A percentile compares a stretch with the other conserved stretches of the same genome.
Conservation (phyloP, 1,284 basidiomycete species). For the Apiotrichum mycotoxinovorans region DNA sequence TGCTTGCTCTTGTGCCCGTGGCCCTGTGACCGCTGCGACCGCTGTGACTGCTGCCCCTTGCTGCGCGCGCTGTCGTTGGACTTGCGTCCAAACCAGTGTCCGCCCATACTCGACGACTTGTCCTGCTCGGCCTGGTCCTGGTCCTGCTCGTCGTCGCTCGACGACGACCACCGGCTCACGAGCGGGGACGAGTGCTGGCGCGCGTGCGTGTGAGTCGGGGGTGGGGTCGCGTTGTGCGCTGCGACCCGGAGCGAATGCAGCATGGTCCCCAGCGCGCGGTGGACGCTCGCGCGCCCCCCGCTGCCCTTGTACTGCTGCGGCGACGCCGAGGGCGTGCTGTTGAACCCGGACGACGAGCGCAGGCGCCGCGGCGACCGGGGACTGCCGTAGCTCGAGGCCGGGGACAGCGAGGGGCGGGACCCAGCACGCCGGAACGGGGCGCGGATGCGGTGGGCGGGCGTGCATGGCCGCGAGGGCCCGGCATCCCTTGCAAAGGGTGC, state of each 20-base stretch:
- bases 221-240: background rate
- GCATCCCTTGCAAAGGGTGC: background rate
- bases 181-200: background rate
- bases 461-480: background rate
- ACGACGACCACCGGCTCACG: slow-evolving; percentile 2
- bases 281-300: slow-evolving; percentile 5
- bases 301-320: slow-evolving; percentile 7
- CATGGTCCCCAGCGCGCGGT: slow-evolving; percentile 5
- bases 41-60: background rate
- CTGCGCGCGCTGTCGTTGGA: slow-evolving; percentile 1
- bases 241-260: slow-evolving; percentile 4
- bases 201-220: background rate
- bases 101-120: background rate
- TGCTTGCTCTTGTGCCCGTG: background rate
- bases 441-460: background rate
- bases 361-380: background rate
- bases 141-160: background rate
- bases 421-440: slow-evolving; percentile 2
- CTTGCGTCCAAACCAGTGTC: background rate
- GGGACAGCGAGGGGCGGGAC: background rate
- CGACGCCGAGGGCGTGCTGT: background rate
- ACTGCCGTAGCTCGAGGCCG: background rate
- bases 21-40: too few relatives aligned
- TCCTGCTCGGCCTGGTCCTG: background rate
- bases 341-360: background rate